Percentiles rank a stretch among this genome's conserved stretches.
phyloP scores from a whole-genome alignment of 2,329 filamentous ascomycete genomes.

The Cladosporium sp. region DNA sequence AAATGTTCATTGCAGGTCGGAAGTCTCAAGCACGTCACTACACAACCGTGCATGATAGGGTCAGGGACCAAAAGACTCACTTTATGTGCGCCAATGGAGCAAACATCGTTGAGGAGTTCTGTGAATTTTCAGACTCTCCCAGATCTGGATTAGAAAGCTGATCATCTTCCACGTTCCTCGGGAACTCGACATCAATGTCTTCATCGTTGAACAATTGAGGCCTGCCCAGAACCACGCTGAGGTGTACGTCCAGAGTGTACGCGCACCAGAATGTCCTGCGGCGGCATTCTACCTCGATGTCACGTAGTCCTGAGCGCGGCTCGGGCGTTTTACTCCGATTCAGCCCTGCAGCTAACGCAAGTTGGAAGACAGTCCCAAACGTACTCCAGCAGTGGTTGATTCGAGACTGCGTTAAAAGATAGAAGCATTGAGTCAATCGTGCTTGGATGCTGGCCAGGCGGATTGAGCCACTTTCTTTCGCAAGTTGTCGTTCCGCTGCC shows the following conservation, averaged over 20 bases:
- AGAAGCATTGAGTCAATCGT: constrained; percentile 37
- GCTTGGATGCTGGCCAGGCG: constrained; percentile 37
- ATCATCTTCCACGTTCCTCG: constrained; percentile 28
- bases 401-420: constrained; percentile 34
- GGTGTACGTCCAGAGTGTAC: not conserved
- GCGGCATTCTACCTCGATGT: constrained; percentile 2
- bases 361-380: constrained; percentile 34
- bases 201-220: constrained; percentile 31
- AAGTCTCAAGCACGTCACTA: too few relatives aligned
- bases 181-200: constrained; percentile 28
- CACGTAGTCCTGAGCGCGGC: constrained; percentile 16
- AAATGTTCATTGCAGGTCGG: too few relatives aligned
- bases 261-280: constrained; percentile 9
- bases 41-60: too few relatives aligned
- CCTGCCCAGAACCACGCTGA: not conserved
- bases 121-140: too few relatives aligned
- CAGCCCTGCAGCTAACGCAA: constrained; percentile 34
- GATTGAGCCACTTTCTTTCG: constrained; percentile 23
- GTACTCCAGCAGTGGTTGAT: constrained; percentile 36
- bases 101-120: constrained; percentile 22
- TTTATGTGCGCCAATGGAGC: not conserved
- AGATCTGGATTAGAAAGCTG: constrained; percentile 15
- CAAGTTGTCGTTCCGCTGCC: constrained; percentile 20
- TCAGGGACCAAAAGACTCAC: not conserved
- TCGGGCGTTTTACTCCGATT: constrained; percentile 23